These are phyloP conservation scores for Boehmeria nivea DNA, from an alignment of 306 rosid species.

Conservation along the genomic window DNA sequence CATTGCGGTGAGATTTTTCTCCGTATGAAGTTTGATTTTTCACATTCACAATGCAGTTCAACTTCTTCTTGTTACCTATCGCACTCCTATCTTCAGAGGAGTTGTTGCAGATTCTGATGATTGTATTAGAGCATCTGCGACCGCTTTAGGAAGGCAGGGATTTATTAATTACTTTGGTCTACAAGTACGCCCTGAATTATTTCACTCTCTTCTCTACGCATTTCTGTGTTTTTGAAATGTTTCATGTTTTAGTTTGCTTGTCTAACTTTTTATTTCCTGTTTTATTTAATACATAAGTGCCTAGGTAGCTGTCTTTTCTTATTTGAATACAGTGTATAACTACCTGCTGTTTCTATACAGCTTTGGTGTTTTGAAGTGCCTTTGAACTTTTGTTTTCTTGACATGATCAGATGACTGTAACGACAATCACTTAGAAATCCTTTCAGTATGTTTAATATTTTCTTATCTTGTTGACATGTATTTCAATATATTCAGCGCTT, in stretches of 20 bases:
- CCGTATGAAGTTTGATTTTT: slow-evolving; percentile 18
- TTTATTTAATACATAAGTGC: background rate
- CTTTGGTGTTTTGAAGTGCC: no score
- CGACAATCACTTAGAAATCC: background rate
- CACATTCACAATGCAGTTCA: background rate
- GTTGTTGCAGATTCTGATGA: slow-evolving; percentile 88
- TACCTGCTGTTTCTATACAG: no score
- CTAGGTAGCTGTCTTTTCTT: background rate
- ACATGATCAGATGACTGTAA: no score
- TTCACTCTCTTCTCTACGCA: slow-evolving; percentile 7
- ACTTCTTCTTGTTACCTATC: slow-evolving; percentile 6
- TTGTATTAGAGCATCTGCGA: slow-evolving; percentile 70
- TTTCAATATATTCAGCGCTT: slow-evolving; percentile 60
- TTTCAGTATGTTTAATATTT: background rate
- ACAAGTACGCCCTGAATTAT: slow-evolving; percentile 55
- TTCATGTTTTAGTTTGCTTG: background rate
- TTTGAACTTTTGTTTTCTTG: no score
- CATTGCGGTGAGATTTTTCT: slow-evolving; percentile 62
- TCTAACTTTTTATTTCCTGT: slow-evolving; percentile 1
- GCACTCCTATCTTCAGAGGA: slow-evolving; percentile 62
- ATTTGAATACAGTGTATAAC: background rate
- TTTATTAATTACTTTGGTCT: slow-evolving; percentile 95
- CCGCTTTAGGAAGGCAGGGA: slow-evolving; percentile 71
- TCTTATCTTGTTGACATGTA: slow-evolving; percentile 10
- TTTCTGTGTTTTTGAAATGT: background rate